These are phyloP conservation scores for Entonaema liquescens DNA, from an alignment of 495 filamentous ascomycete species.

Conservation along the genomic window DNA sequence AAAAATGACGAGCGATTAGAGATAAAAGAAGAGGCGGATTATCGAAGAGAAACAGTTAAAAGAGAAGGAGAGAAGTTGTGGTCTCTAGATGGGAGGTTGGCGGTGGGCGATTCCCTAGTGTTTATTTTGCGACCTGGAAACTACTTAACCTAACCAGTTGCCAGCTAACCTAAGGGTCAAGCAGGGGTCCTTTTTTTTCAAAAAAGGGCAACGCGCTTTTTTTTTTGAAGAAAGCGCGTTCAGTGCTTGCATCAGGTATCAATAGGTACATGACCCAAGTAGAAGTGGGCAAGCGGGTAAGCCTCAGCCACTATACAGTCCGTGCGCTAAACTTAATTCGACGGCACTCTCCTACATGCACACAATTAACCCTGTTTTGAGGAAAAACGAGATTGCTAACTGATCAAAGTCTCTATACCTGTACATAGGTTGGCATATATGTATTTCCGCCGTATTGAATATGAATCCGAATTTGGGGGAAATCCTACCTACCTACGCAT, in stretches of 20 bases:
- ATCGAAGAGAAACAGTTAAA: slow-evolving; percentile 4
- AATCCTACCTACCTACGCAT: too few species aligned
- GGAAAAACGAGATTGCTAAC: not conserved
- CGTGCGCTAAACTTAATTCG: not conserved
- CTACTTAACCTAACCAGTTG: not conserved
- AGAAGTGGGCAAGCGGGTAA: not conserved
- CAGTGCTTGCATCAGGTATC: slow-evolving; percentile 46
- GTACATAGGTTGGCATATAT: too few species aligned
- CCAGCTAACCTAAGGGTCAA: slow-evolving; percentile 10
- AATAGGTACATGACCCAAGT: slow-evolving; percentile 10
- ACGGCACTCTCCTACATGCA: not conserved
- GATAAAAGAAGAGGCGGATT: not conserved
- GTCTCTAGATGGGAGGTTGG: slow-evolving; percentile 20
- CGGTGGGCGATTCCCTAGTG: slow-evolving; percentile 23
- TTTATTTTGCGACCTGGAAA: slow-evolving; percentile 34
- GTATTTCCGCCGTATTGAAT: too few species aligned
- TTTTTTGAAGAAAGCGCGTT: slow-evolving; percentile 40
- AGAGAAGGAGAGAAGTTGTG: slow-evolving; percentile 2
- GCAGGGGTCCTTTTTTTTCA: slow-evolving; percentile 34
- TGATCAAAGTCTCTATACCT: too few species aligned
- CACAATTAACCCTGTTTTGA: not conserved
- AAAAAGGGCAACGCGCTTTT: slow-evolving; percentile 40
- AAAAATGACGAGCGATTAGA: slow-evolving; percentile 5
- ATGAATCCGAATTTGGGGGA: too few species aligned
- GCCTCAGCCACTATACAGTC: not conserved